Evolutionary conservation across 2,329 filamentous ascomycete species (phyloP).

Genomic region (Fusarium circinatum): DNA sequence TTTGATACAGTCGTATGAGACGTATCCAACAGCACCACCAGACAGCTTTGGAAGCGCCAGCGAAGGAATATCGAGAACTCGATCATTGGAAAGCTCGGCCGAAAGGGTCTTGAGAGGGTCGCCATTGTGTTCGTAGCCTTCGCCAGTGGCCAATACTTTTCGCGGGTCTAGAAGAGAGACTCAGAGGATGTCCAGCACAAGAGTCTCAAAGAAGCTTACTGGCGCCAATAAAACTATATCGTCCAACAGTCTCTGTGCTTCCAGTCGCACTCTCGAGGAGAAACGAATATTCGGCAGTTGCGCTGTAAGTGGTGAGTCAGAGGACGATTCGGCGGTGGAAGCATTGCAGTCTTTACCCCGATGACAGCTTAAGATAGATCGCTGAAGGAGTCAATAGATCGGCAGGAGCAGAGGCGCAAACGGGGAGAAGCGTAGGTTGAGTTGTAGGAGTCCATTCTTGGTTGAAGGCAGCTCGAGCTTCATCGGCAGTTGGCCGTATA

Average conservation of each 20-base stretch:
- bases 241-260: conserved; percentile 86
- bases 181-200: conserved; percentile 14
- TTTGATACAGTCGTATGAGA: conserved; percentile 95
- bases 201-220: conserved; percentile 29
- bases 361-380: conserved; percentile 86
- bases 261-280: conserved; percentile 91
- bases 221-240: conserved; percentile 95
- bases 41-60: conserved; percentile 86
- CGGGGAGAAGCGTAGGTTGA: conserved; percentile 77
- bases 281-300: conserved; percentile 81
- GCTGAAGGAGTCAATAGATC: conserved; percentile 95
- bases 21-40: conserved; percentile 94
- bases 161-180: conserved; percentile 59
- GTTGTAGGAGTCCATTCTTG: conserved; percentile 39
- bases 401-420: conserved; percentile 87
- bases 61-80: conserved; percentile 85
- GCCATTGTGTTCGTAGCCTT: conserved; percentile 82
- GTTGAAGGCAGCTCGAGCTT: conserved; percentile 43
- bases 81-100: conserved; percentile 79
- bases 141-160: conserved; percentile 88
- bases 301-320: conserved; percentile 39
- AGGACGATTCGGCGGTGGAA: not conserved
- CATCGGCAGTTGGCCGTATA: conserved; percentile 42
- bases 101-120: conserved; percentile 89
- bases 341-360: conserved; percentile 32